These are phyloP conservation scores for Astragalus glycyphyllos DNA, from an alignment of 306 rosid species.

Conservation along the genomic window DNA sequence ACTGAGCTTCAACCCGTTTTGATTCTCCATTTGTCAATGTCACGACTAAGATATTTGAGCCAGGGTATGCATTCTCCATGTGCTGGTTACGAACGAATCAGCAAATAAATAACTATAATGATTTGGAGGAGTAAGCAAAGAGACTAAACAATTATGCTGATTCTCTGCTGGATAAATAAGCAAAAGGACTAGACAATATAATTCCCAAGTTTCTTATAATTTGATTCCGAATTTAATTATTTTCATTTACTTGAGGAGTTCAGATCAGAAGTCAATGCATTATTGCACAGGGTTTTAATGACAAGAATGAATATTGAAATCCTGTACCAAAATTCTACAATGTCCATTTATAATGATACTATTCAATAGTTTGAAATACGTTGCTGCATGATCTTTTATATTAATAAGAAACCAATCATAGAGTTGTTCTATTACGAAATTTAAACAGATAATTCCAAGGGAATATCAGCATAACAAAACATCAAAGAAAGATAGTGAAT, in stretches of 20 bases:
- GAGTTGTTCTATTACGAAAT: conserved; percentile 45
- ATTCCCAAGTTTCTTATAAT: conserved; percentile 29
- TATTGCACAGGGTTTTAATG: conserved; percentile 22
- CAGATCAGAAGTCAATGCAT: conserved; percentile 44
- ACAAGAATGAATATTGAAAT: conserved; percentile 15
- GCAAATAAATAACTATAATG: conserved; percentile 40
- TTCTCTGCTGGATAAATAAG: conserved; percentile 15
- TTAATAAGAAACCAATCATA: conserved; percentile 40
- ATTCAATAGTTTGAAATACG: conserved; percentile 31
- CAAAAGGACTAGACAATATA: conserved; percentile 41
- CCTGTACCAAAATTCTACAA: conserved; percentile 39
- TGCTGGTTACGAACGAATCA: conserved; percentile 73
- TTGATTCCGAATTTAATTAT: conserved; percentile 38
- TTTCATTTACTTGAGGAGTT: conserved; percentile 21
- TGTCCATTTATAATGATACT: conserved; percentile 41
- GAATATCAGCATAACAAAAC: conserved; percentile 40
- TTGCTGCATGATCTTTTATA: conserved; percentile 33
- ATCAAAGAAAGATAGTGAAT: conserved; percentile 38
- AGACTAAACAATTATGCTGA: conserved; percentile 36
- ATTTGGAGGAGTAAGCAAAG: conserved; percentile 38
- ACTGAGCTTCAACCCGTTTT: conserved; percentile 92
- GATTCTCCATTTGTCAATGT: conserved; percentile 96
- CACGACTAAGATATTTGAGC: conserved; percentile 91
- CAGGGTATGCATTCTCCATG: conserved; percentile 97
- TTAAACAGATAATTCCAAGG: conserved; percentile 50